Conservation (phyloP, 2,329 filamentous ascomycete species). For the Ascochyta rabiei region DNA sequence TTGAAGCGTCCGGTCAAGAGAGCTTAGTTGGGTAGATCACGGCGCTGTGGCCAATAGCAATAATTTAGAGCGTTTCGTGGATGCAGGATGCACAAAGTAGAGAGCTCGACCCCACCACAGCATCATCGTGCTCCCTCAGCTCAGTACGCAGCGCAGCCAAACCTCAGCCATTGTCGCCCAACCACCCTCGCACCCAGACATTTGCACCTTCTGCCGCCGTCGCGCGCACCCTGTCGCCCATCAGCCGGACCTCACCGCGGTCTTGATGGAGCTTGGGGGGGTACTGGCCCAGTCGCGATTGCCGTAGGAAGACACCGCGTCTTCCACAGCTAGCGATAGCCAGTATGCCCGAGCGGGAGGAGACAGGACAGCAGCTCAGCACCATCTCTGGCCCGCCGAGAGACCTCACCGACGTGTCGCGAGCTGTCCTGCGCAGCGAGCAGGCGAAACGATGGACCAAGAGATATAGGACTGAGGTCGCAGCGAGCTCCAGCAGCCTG, state of each 20-base stretch:
- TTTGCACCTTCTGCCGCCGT: conserved; percentile 11
- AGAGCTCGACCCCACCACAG: conserved; percentile 44
- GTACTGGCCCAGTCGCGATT: conserved; percentile 62
- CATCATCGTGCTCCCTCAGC: conserved; percentile 36
- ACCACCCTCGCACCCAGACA: conserved; percentile 16
- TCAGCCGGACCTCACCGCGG: conserved; percentile 33
- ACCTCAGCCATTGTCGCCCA: conserved; percentile 37
- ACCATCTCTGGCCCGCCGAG: conserved; percentile 39
- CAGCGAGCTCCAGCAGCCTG: conserved; percentile 77
- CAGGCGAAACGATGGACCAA: conserved; percentile 67
- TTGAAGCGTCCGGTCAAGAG: conserved; percentile 11
- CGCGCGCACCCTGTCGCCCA: conserved; percentile 15
- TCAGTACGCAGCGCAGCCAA: conserved; percentile 22
- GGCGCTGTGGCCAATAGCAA: conserved; percentile 12
- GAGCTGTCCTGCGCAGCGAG: conserved; percentile 46
- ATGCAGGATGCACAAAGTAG: background rate
- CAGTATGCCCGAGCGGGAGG: conserved; percentile 50
- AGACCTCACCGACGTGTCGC: conserved; percentile 48
- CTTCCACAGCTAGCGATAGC: conserved; percentile 58
- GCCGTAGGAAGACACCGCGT: conserved; percentile 63
- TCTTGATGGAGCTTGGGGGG: conserved; percentile 62
- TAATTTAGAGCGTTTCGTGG: conserved; percentile 8
- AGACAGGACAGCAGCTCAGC: conserved; percentile 28
- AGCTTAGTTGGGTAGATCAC: conserved; percentile 9
- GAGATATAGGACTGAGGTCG: conserved; percentile 79